A percentile compares a stretch with the other conserved stretches of the same genome.
Conservation (phyloP, 805 yeast genomes). For the Candida andamanensis region DNA sequence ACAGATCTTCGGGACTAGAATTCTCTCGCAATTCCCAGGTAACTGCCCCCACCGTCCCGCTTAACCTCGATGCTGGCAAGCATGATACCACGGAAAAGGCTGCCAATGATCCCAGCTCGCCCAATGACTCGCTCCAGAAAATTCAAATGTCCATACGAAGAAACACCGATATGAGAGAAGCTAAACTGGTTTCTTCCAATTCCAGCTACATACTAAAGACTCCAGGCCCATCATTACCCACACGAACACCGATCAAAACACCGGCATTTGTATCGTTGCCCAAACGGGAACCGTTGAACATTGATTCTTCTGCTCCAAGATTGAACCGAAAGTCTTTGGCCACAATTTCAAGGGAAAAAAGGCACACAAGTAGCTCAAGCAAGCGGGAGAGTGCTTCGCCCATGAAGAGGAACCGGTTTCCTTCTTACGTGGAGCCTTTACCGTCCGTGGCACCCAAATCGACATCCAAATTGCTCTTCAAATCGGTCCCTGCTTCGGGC, state of each 20-base stretch:
- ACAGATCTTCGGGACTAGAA: too few species aligned
- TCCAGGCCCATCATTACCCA: too few species aligned
- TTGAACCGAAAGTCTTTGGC: conserved; percentile 8
- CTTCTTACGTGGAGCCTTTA: too few species aligned
- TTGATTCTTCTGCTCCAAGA: conserved; percentile 15
- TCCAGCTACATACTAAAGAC: too few species aligned
- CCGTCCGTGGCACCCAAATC: too few species aligned
- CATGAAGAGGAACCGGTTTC: conserved; percentile 10
- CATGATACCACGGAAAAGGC: too few species aligned
- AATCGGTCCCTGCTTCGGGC: too few species aligned
- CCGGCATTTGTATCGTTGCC: conserved; percentile 35
- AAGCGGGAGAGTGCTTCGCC: conserved; percentile 7
- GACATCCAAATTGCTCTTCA: too few species aligned
- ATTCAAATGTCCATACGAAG: conserved; percentile 13
- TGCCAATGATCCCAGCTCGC: too few species aligned
- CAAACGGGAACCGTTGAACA: conserved; percentile 32
- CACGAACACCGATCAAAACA: conserved; percentile 28
- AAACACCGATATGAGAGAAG: conserved; percentile 9
- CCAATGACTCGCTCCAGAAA: too few species aligned
- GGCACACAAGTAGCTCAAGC: neutral
- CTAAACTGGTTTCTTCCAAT: too few species aligned
- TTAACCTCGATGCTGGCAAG: conserved; percentile 1
- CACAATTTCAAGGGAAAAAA: conserved; percentile 3
- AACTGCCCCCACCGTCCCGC: conserved; percentile 5
- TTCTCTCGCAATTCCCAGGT: conserved; percentile 6